These are phyloP conservation scores for Clausena lansium DNA, from an alignment of 345 rosid species.

Conservation along the genomic window DNA sequence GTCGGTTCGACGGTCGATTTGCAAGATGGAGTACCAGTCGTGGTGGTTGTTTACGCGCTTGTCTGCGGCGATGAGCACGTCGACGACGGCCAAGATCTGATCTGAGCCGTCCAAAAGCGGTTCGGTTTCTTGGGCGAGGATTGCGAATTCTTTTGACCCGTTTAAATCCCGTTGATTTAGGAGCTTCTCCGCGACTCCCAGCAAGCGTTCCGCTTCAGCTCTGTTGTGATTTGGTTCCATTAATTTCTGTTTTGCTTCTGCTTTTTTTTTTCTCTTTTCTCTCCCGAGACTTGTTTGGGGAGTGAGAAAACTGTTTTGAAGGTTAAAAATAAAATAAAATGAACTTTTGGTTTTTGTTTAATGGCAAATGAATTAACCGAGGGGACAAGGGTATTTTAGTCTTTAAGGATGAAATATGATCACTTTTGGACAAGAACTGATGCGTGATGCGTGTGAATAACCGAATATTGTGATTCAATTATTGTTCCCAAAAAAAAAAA, in stretches of 20 bases:
- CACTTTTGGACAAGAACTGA: background rate
- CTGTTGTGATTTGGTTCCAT: constrained; percentile 53
- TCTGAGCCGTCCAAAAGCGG: constrained; percentile 85
- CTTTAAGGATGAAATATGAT: background rate
- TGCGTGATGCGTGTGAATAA: background rate
- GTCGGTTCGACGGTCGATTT: constrained; percentile 47
- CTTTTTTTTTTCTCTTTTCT: background rate
- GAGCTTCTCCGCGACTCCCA: constrained; percentile 84
- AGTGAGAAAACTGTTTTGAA: background rate
- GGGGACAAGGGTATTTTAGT: background rate
- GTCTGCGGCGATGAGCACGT: constrained; percentile 65
- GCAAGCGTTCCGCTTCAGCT: constrained; percentile 75
- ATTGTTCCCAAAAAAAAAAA: too few species aligned
- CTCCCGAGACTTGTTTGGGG: background rate
- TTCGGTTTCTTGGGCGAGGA: constrained; percentile 78
- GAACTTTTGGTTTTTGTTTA: too few species aligned
- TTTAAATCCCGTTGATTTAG: constrained; percentile 61
- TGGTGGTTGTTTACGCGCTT: constrained; percentile 58
- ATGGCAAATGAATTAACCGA: background rate
- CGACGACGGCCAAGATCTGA: constrained; percentile 84
- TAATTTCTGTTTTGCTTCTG: too few species aligned
- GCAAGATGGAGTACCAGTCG: constrained; percentile 86
- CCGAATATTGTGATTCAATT: too few species aligned
- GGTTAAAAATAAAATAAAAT: background rate
- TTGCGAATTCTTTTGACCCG: constrained; percentile 74